A percentile compares a stretch with the other conserved stretches of the same genome.
Evolutionary conservation across 2,329 filamentous ascomycete species (phyloP).

Genomic region (Diaporthe citriasiana): DNA sequence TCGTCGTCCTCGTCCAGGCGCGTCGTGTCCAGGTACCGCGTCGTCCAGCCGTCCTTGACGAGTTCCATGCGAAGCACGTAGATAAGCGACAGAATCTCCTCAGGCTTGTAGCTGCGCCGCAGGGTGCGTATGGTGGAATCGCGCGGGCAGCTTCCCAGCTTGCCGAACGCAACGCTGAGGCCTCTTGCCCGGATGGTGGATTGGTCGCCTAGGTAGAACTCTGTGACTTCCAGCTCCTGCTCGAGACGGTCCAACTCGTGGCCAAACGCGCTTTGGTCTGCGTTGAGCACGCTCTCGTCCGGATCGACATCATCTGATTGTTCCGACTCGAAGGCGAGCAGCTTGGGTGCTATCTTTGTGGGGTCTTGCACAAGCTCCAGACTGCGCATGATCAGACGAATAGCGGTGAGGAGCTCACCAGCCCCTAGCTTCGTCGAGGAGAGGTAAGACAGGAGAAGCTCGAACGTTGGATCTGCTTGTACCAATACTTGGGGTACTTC

Average conservation of each 20-base stretch:
- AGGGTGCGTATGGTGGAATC: slow-evolving; percentile 73
- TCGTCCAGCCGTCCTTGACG: slow-evolving; percentile 81
- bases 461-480: slow-evolving; percentile 77
- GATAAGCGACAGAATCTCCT: slow-evolving; percentile 80
- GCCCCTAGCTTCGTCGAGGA: slow-evolving; percentile 75
- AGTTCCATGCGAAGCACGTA: slow-evolving; percentile 81
- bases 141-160: slow-evolving; percentile 76
- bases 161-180: slow-evolving; percentile 77
- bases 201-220: slow-evolving; percentile 76
- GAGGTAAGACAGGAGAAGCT: slow-evolving; percentile 75
- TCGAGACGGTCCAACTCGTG: slow-evolving; percentile 73
- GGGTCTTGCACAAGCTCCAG: slow-evolving; percentile 70
- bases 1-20: slow-evolving; percentile 62
- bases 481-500: slow-evolving; percentile 74
- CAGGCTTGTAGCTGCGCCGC: slow-evolving; percentile 72
- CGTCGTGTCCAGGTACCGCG: slow-evolving; percentile 75
- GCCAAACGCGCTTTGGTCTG: slow-evolving; percentile 56
- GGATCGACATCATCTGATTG: slow-evolving; percentile 47
- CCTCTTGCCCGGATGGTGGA: slow-evolving; percentile 73
- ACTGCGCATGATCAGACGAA: slow-evolving; percentile 77
- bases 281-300: slow-evolving; percentile 45
- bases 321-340: slow-evolving; percentile 42
- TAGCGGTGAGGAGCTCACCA: slow-evolving; percentile 75
- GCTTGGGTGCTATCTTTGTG: slow-evolving; percentile 48
- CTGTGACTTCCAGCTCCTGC: slow-evolving; percentile 76